Conservation (phyloP, 257 asterid genomes). For the Ilex aquifolium region DNA sequence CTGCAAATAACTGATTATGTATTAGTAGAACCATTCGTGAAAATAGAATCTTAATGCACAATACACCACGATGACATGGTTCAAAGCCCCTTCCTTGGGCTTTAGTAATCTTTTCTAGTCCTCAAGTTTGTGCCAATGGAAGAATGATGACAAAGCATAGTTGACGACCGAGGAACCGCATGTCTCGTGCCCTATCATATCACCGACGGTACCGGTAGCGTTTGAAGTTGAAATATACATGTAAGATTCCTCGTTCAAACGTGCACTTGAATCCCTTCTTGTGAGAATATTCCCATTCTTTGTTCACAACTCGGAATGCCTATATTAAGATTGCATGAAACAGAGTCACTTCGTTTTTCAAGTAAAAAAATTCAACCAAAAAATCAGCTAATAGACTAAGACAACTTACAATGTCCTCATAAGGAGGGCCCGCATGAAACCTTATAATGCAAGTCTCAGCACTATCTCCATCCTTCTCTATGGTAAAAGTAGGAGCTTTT, state of each 20-base stretch:
- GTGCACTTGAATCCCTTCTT: constrained; percentile 83
- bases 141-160: no score
- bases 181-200: neutral
- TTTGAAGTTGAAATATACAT: constrained; percentile 78
- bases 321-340: constrained; percentile 15
- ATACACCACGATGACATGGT: no score
- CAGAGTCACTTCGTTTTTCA: neutral
- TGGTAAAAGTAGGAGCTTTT: constrained; percentile 61
- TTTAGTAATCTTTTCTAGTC: no score
- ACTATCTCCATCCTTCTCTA: constrained; percentile 76
- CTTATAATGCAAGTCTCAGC: constrained; percentile 74
- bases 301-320: constrained; percentile 77
- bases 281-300: constrained; percentile 85
- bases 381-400: neutral
- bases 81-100: no score
- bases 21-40: no score
- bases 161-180: no score
- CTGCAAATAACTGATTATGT: no score
- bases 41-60: no score
- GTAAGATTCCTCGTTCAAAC: constrained; percentile 75
- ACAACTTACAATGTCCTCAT: constrained; percentile 67
- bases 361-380: neutral
- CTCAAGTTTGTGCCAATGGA: no score
- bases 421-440: constrained; percentile 88
- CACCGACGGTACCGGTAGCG: constrained; percentile 79